Evolutionary conservation across 2,329 filamentous ascomycete genomes (phyloP).

Genomic region (Pestalotiopsis sp.): DNA sequence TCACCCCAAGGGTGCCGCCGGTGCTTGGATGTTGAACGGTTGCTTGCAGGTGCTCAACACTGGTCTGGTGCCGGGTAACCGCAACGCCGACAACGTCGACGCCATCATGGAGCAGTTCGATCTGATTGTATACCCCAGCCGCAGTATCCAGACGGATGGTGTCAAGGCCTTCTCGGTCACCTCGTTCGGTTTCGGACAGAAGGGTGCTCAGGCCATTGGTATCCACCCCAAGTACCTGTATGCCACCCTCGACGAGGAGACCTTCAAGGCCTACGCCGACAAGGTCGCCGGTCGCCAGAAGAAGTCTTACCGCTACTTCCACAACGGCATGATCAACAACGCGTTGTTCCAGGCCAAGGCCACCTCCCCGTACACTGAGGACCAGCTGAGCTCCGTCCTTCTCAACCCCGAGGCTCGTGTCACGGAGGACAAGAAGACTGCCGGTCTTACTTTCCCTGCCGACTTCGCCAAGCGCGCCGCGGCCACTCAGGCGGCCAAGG

Average conservation of each 20-base stretch:
- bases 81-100: constrained; percentile 97
- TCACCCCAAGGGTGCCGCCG: constrained; percentile 98
- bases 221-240: constrained; percentile 94
- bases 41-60: constrained; percentile 93
- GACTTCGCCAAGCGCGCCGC: constrained; percentile 68
- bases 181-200: constrained; percentile 98
- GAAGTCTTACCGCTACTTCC: constrained; percentile 98
- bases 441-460: constrained; percentile 73
- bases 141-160: constrained; percentile 94
- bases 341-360: constrained; percentile 95
- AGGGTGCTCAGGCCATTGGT: constrained; percentile 96
- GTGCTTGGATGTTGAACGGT: constrained; percentile 99
- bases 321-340: constrained; percentile 98
- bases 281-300: constrained; percentile 95
- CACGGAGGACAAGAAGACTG: constrained; percentile 81
- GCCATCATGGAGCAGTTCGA: constrained; percentile 97
- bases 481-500: constrained; percentile 48
- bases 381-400: constrained; percentile 84
- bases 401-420: constrained; percentile 94
- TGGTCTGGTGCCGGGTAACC: constrained; percentile 93
- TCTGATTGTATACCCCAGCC: constrained; percentile 95
- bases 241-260: constrained; percentile 85
- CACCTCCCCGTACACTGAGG: constrained; percentile 86
- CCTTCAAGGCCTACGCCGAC: constrained; percentile 79
- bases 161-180: constrained; percentile 99